phyloP scores from a whole-genome alignment of 805 yeast genomes.

The Myxozyma kluyveri region DNA sequence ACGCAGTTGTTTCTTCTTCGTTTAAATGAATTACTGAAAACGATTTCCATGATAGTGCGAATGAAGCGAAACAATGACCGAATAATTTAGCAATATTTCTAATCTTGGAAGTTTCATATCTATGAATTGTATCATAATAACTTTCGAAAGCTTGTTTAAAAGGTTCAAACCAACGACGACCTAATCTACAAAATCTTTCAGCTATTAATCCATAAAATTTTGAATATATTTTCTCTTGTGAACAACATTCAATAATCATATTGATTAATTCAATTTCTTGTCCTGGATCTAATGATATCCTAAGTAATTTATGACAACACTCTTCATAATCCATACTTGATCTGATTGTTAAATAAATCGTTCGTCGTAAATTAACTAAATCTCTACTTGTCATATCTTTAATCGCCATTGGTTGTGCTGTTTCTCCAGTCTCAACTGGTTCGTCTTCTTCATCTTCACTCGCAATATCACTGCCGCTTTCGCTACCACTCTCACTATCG shows the following conservation, averaged over 20 bases:
- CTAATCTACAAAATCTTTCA: constrained; percentile 56
- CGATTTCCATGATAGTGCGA: constrained; percentile 62
- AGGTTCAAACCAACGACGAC: constrained; percentile 54
- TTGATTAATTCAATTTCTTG: constrained; percentile 59
- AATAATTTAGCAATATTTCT: constrained; percentile 79
- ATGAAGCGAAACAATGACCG: constrained; percentile 78
- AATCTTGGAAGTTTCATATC: constrained; percentile 67
- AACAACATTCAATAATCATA: constrained; percentile 74
- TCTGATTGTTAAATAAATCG: constrained; percentile 77
- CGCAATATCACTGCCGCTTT: constrained; percentile 15
- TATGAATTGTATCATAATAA: constrained; percentile 58
- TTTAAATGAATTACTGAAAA: constrained; percentile 58
- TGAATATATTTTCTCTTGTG: constrained; percentile 82
- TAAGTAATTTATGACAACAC: constrained; percentile 80
- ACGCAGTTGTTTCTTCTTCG: constrained; percentile 72
- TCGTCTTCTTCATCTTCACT: constrained; percentile 31
- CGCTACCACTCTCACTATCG: constrained; percentile 32
- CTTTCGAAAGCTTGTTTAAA: constrained; percentile 54
- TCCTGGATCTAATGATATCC: constrained; percentile 42
- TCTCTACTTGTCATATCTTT: constrained; percentile 70
- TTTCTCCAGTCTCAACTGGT: constrained; percentile 29
- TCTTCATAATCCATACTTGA: constrained; percentile 90
- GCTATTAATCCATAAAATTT: constrained; percentile 79
- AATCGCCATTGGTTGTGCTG: constrained; percentile 37
- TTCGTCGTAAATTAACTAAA: constrained; percentile 64